phyloP scores from a whole-genome alignment of 768 basidiomycete species.

The Russula compacta region DNA sequence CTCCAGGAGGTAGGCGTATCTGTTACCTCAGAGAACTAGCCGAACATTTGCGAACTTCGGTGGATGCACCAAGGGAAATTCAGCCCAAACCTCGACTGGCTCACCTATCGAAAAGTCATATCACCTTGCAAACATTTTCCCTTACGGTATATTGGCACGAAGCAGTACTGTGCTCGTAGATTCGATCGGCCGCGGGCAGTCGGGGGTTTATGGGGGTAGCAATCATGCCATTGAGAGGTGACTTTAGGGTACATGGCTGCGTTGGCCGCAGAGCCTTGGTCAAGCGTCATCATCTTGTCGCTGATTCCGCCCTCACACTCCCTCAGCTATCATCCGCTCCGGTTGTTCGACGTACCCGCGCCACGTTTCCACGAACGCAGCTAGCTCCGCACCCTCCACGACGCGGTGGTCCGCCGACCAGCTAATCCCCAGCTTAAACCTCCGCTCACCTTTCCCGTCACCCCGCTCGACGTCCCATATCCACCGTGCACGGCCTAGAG shows the following conservation, averaged over 20 bases:
- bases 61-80: too few relatives aligned
- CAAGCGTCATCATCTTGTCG: background rate
- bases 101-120: too few relatives aligned
- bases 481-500: conserved; percentile 72
- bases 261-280: background rate
- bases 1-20: too few relatives aligned
- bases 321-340: conserved; percentile 51
- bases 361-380: conserved; percentile 84
- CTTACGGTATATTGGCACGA: too few relatives aligned
- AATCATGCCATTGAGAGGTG: background rate
- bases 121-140: too few relatives aligned
- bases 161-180: background rate
- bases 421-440: conserved; percentile 55
- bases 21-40: too few relatives aligned
- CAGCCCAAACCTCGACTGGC: too few relatives aligned
- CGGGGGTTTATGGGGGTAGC: background rate
- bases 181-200: background rate
- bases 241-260: background rate
- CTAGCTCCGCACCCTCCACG: conserved; percentile 82
- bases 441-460: conserved; percentile 39
- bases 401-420: conserved; percentile 87
- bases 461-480: conserved; percentile 56
- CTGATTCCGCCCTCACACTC: conserved; percentile 25
- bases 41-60: too few relatives aligned
- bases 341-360: conserved; percentile 71